phyloP scores from a whole-genome alignment of 2,329 filamentous ascomycete genomes.

The Epichloe typhina region DNA sequence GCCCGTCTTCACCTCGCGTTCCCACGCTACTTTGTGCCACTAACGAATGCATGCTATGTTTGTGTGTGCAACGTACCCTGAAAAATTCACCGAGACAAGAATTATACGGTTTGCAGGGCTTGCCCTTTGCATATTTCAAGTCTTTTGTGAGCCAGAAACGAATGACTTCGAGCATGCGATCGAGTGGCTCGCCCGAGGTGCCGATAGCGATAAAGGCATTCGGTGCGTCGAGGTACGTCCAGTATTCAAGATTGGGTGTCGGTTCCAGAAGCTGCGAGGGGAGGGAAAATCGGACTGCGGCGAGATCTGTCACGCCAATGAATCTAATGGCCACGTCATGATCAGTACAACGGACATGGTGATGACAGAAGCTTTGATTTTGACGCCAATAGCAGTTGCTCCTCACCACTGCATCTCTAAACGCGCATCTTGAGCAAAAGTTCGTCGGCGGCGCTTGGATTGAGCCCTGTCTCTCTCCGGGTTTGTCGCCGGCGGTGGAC shows the following conservation, averaged over 20 bases:
- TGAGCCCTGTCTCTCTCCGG: background rate
- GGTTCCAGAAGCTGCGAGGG: constrained; percentile 93
- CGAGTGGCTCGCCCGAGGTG: constrained; percentile 79
- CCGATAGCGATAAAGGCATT: constrained; percentile 77
- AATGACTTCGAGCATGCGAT: constrained; percentile 87
- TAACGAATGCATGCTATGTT: background rate
- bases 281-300: constrained; percentile 87
- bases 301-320: constrained; percentile 91
- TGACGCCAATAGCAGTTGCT: background rate
- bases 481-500: background rate
- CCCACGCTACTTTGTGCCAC: constrained; percentile 7
- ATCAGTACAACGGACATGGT: background rate
- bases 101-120: constrained; percentile 98
- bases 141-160: constrained; percentile 99
- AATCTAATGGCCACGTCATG: constrained; percentile 44
- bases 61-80: constrained; percentile 42
- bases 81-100: constrained; percentile 96
- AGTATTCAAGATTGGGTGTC: constrained; percentile 95
- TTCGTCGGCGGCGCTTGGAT: background rate
- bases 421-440: background rate
- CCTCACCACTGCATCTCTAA: background rate
- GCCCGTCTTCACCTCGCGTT: background rate
- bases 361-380: background rate
- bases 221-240: constrained; percentile 93
- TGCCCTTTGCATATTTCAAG: constrained; percentile 95